Evolutionary conservation across 768 basidiomycete species (phyloP).

Genomic region (Baorangia bicolor): DNA sequence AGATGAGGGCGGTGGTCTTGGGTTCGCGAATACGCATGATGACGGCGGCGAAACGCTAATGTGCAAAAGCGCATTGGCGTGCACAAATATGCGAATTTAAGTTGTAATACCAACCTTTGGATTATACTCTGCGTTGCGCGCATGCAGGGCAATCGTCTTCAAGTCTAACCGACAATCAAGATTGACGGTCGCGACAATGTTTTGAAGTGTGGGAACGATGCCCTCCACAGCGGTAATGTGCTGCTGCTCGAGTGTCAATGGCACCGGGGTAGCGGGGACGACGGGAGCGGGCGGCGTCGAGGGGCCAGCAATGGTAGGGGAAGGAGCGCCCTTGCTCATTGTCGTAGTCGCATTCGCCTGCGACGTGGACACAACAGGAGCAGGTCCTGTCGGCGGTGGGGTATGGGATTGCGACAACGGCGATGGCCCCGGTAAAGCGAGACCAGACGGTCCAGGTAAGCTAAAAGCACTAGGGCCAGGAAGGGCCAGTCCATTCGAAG

Average conservation of each 20-base stretch:
- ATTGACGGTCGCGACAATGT: conserved; percentile 99
- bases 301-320: conserved; percentile 53
- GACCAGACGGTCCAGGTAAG: conserved; percentile 41
- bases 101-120: conserved; percentile 87
- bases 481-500: conserved; percentile 56
- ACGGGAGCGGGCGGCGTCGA: conserved; percentile 51
- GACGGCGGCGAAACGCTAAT: conserved; percentile 99
- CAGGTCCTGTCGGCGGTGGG: conserved; percentile 26
- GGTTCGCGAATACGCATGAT: conserved; percentile 99
- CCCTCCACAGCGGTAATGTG: conserved; percentile 97
- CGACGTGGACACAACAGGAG: conserved; percentile 1
- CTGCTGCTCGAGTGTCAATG: conserved; percentile 85
- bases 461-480: conserved; percentile 48
- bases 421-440: conserved; percentile 54
- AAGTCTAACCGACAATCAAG: conserved; percentile 94
- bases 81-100: conserved; percentile 38
- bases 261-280: conserved; percentile 66
- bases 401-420: conserved; percentile 49
- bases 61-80: conserved; percentile 63
- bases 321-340: conserved; percentile 31
- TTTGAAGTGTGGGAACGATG: conserved; percentile 98
- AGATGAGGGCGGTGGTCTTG: conserved; percentile 99
- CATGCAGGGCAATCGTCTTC: conserved; percentile 98
- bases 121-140: conserved; percentile 98
- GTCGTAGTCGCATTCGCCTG: conserved; percentile 33